phyloP scores from a whole-genome alignment of 2,329 filamentous ascomycete genomes.

The Elsinoe necatrix region DNA sequence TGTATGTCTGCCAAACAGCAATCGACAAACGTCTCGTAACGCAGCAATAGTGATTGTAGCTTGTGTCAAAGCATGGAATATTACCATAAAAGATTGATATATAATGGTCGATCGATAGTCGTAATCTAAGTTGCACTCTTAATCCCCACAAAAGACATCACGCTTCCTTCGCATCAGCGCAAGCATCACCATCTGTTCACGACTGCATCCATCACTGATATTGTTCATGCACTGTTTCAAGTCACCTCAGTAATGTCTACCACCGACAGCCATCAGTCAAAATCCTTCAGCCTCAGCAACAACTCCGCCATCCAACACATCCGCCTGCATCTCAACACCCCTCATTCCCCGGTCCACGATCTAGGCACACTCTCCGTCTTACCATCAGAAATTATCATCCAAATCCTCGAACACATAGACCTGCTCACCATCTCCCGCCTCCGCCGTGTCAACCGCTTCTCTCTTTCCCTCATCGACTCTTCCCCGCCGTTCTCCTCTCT shows the following conservation, averaged over 20 bases:
- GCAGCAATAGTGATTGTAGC: no score
- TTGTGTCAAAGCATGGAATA: no score
- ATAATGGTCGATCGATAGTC: no score
- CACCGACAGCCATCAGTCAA: neutral
- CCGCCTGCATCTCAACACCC: neutral
- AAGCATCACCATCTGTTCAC: no score
- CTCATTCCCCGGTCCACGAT: neutral
- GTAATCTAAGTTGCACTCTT: no score
- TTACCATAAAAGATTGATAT: no score
- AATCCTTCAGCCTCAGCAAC: neutral
- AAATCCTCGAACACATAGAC: neutral
- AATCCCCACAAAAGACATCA: no score
- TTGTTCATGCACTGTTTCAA: no score
- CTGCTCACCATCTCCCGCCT: slow-evolving; percentile 8
- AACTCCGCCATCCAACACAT: neutral
- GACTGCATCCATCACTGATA: neutral
- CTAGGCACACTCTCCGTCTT: slow-evolving; percentile 1
- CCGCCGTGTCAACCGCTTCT: slow-evolving; percentile 6
- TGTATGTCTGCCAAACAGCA: no score
- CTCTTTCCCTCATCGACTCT: neutral
- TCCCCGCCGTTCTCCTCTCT: neutral
- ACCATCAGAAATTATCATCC: neutral
- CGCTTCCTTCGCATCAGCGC: no score
- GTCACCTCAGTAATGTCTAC: neutral
- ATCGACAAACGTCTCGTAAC: no score